Conservation (phyloP, 148 eudicot species). For the Arbutus unedo region DNA sequence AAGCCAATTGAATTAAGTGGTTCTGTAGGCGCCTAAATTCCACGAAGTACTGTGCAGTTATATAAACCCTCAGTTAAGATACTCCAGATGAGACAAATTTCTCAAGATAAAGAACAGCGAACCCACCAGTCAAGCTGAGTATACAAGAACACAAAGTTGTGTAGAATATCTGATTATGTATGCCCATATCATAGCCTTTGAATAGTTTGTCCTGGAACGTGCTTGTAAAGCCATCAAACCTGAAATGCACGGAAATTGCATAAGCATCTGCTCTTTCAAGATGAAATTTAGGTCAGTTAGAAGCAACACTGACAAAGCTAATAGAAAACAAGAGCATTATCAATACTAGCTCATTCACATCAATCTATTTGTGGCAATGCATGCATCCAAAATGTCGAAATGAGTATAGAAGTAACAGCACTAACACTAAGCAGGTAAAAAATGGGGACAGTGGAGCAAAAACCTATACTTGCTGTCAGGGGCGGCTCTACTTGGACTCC, state of each 20-base stretch:
- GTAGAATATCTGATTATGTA: slow-evolving; percentile 95
- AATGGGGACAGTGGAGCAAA: neutral
- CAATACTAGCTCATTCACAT: neutral
- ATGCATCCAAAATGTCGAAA: neutral
- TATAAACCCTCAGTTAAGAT: slow-evolving; percentile 2
- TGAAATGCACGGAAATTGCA: slow-evolving; percentile 25
- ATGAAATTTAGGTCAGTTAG: neutral
- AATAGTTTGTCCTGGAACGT: slow-evolving; percentile 96
- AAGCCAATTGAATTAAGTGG: neutral
- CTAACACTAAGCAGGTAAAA: neutral
- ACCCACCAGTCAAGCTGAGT: slow-evolving; percentile 80
- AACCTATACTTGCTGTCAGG: neutral
- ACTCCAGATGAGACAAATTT: neutral
- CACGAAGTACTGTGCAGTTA: neutral
- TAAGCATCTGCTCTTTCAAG: neutral
- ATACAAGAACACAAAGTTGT: slow-evolving; percentile 92
- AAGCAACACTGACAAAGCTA: neutral
- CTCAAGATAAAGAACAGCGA: neutral
- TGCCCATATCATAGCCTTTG: slow-evolving; percentile 95
- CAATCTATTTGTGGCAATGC: neutral
- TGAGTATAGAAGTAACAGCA: neutral
- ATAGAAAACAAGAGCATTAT: neutral
- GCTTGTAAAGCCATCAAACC: slow-evolving; percentile 96
- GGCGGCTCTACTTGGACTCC: neutral
- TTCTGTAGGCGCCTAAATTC: neutral